Base-by-base conservation (phyloP, 2,329 filamentous ascomycete species). In the Chaetomium globosum region DNA sequence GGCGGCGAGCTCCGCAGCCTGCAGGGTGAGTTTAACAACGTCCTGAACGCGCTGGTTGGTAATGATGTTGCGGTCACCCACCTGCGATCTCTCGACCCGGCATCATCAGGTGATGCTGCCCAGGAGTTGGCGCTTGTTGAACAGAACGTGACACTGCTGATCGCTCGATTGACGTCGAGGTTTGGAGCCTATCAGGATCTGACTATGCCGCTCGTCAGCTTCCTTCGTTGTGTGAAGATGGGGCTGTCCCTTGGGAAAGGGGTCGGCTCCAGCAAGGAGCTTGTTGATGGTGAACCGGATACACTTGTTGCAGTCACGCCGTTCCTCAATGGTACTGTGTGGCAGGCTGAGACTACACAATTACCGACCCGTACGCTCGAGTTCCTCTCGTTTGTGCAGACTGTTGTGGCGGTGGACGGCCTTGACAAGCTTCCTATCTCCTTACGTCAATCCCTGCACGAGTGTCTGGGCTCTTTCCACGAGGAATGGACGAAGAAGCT, bases 111-210 rank as follows among this genome's bases (percentile, higher is more conserved):
- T 10, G 70, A 74, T 9, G 77, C 76, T 5, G 74, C 73, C 1
- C 77, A 82, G 69, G 81, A 84, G 54, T 71, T 87, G 61, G 75
- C 81, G 31, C 78, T 87, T 1, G 76, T 87, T 19, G 80, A 80
- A 61, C 80, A 82, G 66, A 86, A 85, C 62, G 79, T 95, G n/a
- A 78, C 81, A 7, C 87, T 90, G 67, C 85, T 97, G 48, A 85
- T 90, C 58, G 80, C 83, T 61, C 86, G 93, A 53, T 82, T 99
- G 8, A 83, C 82, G 1, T 81, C 85, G 33, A 83, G 87, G 43
- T 96, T 93, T 73, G 84, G 87, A 48, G 87, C 87, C 16, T 98
- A 97, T 72, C 91, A 92, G 67, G 95, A 99, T 73, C 86, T 98
- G 71, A 91, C 90, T 0, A 82, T 85, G 53, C 93, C 92, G 4